Evolutionary conservation across 768 basidiomycete species (phyloP), one percentile per base, ranked within the genome.

Genomic region (Boletus vermiculosoides): DNA sequence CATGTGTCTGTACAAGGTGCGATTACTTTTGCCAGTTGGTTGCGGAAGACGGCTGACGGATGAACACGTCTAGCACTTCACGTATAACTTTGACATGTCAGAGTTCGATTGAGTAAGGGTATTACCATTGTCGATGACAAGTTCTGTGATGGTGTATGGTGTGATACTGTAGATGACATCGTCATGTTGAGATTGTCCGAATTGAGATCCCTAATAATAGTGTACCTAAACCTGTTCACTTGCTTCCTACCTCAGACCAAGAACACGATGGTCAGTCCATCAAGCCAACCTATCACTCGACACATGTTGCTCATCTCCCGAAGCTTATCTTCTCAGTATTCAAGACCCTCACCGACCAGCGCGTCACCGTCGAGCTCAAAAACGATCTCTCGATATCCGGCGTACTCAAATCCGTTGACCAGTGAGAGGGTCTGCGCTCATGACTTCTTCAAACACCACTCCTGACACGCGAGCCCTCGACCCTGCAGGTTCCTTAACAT

Each of bases 331-430:
- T 92, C 78, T 98, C 95, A 45, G 95, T 98, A 28, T 98, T 99
- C 87, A 98, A 98, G 77, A 98, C 97, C 10, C 85, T 99, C 33
- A 98, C 95, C 11, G 94, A 98, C 75, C 96, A 98, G 70, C 85
- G 88, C 67, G 95, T 98, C 66, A 94, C 92, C 5, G 95, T 97
- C 62, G 94, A 98, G 73, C 86, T 99, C 68, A 99, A 99, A 78
- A 99, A 99, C 76, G 97, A 98, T 74, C 85, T 98, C 52, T 94
- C 90, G 20, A 97, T 99, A 73, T 93, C 90, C 11, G 96, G 96
- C 1, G 88, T 91, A 28, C 76, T 99, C 64, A 97, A 97, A 81
- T 97, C 94, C 33, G 95, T 99, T 50, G 96, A 99, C 79, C 96
- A 99, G 96, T 95, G 62, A 25, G 62, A 25, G 31, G 10, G 11